Conservation (phyloP, 495 filamentous ascomycete species). For the Pseudotulostoma volvatum region DNA sequence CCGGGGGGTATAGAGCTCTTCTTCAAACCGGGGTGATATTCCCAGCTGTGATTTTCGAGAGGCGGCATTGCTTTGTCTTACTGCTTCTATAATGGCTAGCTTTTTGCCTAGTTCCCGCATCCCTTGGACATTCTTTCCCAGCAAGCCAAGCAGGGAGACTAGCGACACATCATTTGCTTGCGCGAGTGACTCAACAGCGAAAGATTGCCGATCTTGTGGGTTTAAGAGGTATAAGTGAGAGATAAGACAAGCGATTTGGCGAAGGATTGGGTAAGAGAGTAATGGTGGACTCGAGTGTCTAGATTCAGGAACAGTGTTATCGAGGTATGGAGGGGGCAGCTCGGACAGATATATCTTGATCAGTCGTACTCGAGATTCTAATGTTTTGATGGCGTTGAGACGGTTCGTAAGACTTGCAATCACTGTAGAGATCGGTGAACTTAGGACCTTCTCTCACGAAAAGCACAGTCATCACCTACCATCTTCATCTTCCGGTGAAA, state of each 20-base stretch:
- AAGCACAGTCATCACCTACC: constrained; percentile 20
- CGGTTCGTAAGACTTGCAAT: constrained; percentile 65
- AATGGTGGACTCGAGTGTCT: constrained; percentile 12
- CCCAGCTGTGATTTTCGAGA: background rate
- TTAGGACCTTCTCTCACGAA: constrained; percentile 1
- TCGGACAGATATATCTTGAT: constrained; percentile 65
- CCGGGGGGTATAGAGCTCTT: background rate
- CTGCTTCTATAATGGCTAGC: constrained; percentile 43
- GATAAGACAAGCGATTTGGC: constrained; percentile 41
- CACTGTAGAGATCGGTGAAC: constrained; percentile 25
- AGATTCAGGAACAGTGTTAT: constrained; percentile 14
- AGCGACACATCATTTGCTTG: constrained; percentile 68
- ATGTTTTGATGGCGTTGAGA: constrained; percentile 79
- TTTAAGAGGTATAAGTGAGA: constrained; percentile 37
- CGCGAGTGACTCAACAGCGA: constrained; percentile 42
- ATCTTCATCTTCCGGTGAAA: constrained; percentile 71
- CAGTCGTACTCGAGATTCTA: constrained; percentile 68
- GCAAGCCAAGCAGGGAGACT: constrained; percentile 48
- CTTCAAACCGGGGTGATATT: background rate
- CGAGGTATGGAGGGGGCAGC: constrained; percentile 47
- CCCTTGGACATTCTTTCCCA: constrained; percentile 49
- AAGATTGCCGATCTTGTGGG: constrained; percentile 37
- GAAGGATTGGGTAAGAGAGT: constrained; percentile 32
- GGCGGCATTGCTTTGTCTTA: constrained; percentile 14
- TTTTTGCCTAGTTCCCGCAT: constrained; percentile 58